Conservation (phyloP, 345 rosid genomes). For the Salix exigua region DNA sequence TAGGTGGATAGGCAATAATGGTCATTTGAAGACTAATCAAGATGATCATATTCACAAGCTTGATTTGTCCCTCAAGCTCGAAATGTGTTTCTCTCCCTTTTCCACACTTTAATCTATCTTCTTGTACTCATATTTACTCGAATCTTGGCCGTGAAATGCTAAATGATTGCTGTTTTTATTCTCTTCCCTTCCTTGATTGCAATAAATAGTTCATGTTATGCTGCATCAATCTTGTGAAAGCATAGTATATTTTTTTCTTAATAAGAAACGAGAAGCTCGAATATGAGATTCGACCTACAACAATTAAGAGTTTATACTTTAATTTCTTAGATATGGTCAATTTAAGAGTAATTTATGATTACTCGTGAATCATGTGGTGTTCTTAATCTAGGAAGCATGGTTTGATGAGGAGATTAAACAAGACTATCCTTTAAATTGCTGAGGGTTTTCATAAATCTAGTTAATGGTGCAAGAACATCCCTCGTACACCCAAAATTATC, state of each 20-base stretch:
- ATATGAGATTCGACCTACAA: background rate
- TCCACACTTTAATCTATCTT: background rate
- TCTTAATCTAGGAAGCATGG: background rate
- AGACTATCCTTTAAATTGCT: background rate
- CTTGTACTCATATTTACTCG: conserved; percentile 20
- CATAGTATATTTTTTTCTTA: background rate
- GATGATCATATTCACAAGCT: conserved; percentile 52
- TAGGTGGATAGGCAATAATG: conserved; percentile 26
- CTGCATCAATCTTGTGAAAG: background rate
- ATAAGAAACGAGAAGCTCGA: background rate
- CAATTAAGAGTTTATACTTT: background rate
- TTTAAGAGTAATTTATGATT: background rate
- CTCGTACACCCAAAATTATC: background rate
- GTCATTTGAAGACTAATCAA: conserved; percentile 28
- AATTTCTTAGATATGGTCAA: background rate
- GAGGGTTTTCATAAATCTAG: background rate
- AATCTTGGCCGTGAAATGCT: conserved; percentile 5
- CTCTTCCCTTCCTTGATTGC: background rate
- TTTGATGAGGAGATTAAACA: background rate
- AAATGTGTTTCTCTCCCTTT: conserved; percentile 3
- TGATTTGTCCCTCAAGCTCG: conserved; percentile 67
- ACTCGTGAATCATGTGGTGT: background rate
- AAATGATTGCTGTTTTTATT: too few species aligned
- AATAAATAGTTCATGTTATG: background rate
- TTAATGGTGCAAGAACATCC: background rate